Base-by-base conservation (phyloP, 2,329 filamentous ascomycete species). In the Paracamarosporium sp. region DNA sequence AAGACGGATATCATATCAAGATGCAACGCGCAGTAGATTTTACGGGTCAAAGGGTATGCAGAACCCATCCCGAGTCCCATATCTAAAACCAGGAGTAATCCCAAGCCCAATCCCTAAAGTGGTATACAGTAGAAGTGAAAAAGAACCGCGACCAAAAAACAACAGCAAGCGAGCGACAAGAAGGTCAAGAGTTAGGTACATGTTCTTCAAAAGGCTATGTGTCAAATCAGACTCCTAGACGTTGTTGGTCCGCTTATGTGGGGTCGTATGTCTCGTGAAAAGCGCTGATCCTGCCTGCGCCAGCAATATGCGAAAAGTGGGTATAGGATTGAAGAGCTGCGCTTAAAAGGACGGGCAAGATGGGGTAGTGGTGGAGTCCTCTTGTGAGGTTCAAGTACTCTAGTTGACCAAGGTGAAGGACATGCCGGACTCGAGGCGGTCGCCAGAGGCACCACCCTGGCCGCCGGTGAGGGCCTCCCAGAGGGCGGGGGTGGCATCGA, bases 271-370 rank as follows among this genome's bases (percentile, higher is more conserved):
- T 64, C 69, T 76, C 73, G 69, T 76, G 71, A 72, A 75, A 74
- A 76, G 73, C 73, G 73, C 73, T 74, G 72, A 75, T 57, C 71
- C 69, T 63, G 73, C 68, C 71, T 71, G 73, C 73, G 73, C 72
- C 75, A 76, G 73, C 72, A 59, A 68, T 63, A 60, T 62, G 45
- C 60, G 63, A 66, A 66, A 58, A 62, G 62, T 62, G 66, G 69
- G 71, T 71, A 72, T 73, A 69, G 62, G 9, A 20, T 40, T 64
- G 63, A 60, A 56, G 62, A 55, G 63, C 62, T 67, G 65, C 63
- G 64, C 65, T 61, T 64, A 70, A 64, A 53, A 60, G 53, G 45
- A 40, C 57, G 48, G 48, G 50, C 50, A 50, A 31, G 55, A 53
- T 41, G 33, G 50, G 9, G 9, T n/a, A n/a, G n/a, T n/a, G 35